Evolutionary conservation across 1,139 yeast species (phyloP), one percentile per base, ranked within the genome.

Genomic region (Arxiozyma slooffiae): DNA sequence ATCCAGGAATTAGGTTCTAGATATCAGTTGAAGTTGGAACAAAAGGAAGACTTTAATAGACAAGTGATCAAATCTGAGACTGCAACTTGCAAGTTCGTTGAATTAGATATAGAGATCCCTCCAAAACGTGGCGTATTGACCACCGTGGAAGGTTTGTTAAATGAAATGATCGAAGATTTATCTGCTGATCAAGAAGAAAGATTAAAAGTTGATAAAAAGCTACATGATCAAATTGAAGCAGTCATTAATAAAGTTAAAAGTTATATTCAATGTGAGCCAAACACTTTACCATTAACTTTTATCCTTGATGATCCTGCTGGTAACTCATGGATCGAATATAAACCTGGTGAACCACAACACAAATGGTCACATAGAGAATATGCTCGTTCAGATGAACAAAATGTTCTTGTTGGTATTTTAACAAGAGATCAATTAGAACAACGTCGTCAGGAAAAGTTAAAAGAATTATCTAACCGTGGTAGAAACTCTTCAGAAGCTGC

Each of bases 301-400:
- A 74, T 79, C 18, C 71, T 89, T 20, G 97, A 90, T 67, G 99
- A 92, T 69, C 97, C 98, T 37, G 80, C 97, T 0, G 99, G 99
- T 21, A 92, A 94, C 71, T 90, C 97, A 1, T 94, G 97, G 96
- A 82, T 94, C 51, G 96, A 89, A 66, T 89, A 78, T 64, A 70
- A 79, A 52, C 97, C 97, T 21, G 90, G 86, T 51, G 96, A 90
- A 66, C 77, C 96, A 14, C 73, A 85, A 49, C 96, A 88, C 69
- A 88, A 89, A 66, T 90, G 97, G 97, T 78, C 95, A 30, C 85
- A 82, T 71, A 75, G 77, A 44, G 94, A 89, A 60, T 92, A 92
- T 68, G 71, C 78, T 60, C 79, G 99, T 71, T 79, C 95, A 4
- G 88, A 88, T 41, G 95, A 88, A 59, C 97, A 94, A 67, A 86